phyloP scores from a whole-genome alignment of 2,329 filamentous ascomycete species.

The Tolypocladium sp. region DNA sequence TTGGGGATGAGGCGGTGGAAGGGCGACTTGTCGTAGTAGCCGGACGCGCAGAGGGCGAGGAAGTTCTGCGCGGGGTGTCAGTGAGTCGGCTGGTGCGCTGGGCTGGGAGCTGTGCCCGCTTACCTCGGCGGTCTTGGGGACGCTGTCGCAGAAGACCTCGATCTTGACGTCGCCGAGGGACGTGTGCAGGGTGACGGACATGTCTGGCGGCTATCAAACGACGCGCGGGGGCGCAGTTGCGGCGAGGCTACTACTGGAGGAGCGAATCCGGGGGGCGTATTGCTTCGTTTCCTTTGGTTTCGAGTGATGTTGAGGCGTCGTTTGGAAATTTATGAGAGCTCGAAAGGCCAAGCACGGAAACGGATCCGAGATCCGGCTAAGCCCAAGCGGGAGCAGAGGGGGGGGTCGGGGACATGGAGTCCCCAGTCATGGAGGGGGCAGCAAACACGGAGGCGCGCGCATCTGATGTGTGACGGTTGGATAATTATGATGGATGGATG shows the following conservation, averaged over 20 bases:
- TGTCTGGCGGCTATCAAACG: constrained; percentile 15
- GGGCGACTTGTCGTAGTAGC: constrained; percentile 65
- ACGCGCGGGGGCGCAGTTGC: neutral
- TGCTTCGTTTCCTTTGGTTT: neutral
- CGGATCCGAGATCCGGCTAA: neutral
- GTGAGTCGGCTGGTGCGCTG: neutral
- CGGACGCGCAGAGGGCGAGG: constrained; percentile 73
- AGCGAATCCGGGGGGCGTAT: no score
- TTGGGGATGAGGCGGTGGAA: constrained; percentile 73
- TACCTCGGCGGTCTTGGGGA: constrained; percentile 85
- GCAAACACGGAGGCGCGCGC: no score
- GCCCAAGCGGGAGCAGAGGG: neutral
- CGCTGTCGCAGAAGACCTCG: constrained; percentile 90
- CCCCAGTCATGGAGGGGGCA: no score
- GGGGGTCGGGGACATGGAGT: neutral
- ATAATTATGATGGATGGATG: no score
- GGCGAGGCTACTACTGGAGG: no score
- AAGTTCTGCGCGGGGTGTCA: constrained; percentile 54
- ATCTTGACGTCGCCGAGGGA: constrained; percentile 85
- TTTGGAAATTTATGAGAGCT: neutral
- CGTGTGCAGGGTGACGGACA: constrained; percentile 75
- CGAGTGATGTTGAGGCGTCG: neutral
- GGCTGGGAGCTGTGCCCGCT: constrained; percentile 6
- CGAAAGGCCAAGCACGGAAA: neutral
- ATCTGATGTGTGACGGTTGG: no score